A percentile compares a stretch with the other conserved stretches of the same genome.
phyloP scores from a whole-genome alignment of 768 basidiomycete species.

The Trametes cinnabarina region DNA sequence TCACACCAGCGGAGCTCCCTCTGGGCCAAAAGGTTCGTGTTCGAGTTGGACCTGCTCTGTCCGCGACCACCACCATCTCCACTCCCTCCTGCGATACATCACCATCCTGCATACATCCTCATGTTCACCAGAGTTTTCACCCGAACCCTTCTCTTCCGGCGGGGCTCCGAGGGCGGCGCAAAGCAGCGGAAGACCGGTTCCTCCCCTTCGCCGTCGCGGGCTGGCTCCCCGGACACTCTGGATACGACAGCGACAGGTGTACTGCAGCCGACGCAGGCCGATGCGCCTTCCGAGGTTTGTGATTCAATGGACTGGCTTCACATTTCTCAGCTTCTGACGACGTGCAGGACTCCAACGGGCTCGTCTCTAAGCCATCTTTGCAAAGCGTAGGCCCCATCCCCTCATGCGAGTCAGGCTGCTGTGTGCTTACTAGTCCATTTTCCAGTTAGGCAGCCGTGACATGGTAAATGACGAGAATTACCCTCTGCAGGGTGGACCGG shows the following conservation, averaged over 20 bases:
- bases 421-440: background rate
- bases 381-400: background rate
- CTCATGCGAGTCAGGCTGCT: too few relatives aligned
- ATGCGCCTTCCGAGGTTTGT: background rate
- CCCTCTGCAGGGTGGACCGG: too few relatives aligned
- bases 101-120: background rate
- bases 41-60: background rate
- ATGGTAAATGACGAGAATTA: background rate
- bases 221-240: background rate
- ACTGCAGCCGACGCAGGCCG: constrained; percentile 2
- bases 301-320: too few relatives aligned
- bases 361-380: background rate
- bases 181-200: background rate
- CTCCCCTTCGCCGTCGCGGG: background rate
- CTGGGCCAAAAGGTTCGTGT: background rate
- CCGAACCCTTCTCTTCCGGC: constrained; percentile 8
- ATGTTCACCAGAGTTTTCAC: constrained; percentile 16
- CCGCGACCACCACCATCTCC: background rate
- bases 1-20: background rate
- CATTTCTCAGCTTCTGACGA: background rate
- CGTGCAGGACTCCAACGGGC: background rate
- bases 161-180: background rate
- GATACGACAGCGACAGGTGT: background rate
- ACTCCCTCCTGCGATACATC: constrained; percentile 5
- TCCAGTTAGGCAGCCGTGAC: background rate